phyloP scores from a whole-genome alignment of 148 eudicot genomes.

The Camellia japonica region DNA sequence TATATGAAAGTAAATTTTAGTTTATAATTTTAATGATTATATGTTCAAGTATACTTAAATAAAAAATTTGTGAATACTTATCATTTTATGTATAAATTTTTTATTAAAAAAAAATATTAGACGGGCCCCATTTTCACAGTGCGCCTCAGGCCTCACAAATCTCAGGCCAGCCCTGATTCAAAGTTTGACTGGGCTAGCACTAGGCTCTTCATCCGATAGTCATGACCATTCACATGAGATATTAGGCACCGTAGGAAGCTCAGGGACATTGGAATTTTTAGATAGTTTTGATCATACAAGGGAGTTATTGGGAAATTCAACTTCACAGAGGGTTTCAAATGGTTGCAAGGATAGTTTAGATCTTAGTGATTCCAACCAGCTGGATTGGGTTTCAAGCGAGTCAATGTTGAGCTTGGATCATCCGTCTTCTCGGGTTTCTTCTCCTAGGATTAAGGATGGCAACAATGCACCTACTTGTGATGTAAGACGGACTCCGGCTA shows the following conservation, averaged over 20 bases:
- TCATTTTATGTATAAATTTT: too few species aligned
- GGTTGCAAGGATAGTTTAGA: conserved; percentile 47
- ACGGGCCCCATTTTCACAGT: too few species aligned
- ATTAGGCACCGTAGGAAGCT: conserved; percentile 51
- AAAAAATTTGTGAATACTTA: too few species aligned
- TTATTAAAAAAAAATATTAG: too few species aligned
- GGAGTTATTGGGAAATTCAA: conserved; percentile 55
- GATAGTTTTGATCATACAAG: conserved; percentile 68
- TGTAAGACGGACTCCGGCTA: conserved; percentile 42
- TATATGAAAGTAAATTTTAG: too few species aligned
- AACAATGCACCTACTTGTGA: conserved; percentile 49
- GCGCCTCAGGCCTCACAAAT: too few species aligned
- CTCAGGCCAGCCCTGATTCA: too few species aligned
- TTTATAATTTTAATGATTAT: too few species aligned
- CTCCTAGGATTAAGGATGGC: conserved; percentile 61
- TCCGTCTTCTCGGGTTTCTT: conserved; percentile 75
- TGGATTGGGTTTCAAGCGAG: conserved; percentile 71
- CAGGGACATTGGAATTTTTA: conserved; percentile 65
- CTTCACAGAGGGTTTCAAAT: conserved; percentile 44
- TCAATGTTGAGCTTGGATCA: conserved; percentile 73
- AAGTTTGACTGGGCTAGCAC: conserved; percentile 45
- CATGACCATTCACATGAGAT: conserved; percentile 61
- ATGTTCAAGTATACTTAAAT: too few species aligned
- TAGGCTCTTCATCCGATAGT: conserved; percentile 51
- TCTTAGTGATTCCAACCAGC: conserved; percentile 44